Conservation (phyloP, 805 yeast species). For the Ogataea glucozyma region DNA sequence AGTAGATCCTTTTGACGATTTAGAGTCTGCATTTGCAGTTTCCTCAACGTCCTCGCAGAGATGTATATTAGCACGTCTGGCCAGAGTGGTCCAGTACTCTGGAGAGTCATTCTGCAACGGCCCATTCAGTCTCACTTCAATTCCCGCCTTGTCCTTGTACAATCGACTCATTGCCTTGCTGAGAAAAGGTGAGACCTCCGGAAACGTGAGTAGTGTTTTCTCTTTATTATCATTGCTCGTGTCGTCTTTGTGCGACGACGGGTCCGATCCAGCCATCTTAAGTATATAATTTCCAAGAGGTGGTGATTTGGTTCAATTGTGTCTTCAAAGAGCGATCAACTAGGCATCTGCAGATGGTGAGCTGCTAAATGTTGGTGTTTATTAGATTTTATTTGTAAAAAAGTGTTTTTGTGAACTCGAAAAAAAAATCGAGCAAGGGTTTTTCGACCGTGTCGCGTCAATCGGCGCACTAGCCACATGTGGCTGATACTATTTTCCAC, state of each 20-base stretch:
- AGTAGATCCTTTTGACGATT: neutral
- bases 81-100: slow-evolving; percentile 32
- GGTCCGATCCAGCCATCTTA: neutral
- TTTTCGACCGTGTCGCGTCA: slow-evolving; percentile 7
- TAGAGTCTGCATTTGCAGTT: neutral
- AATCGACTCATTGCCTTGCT: slow-evolving; percentile 26
- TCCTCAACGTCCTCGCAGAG: slow-evolving; percentile 3
- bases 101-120: slow-evolving; percentile 14
- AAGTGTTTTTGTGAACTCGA: neutral
- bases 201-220: slow-evolving; percentile 17
- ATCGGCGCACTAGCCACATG: slow-evolving; percentile 3
- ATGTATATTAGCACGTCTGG: slow-evolving; percentile 34
- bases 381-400: neutral
- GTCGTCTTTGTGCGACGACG: slow-evolving; percentile 1
- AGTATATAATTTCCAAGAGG: neutral
- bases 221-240: slow-evolving; percentile 1
- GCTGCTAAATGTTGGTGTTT: too few relatives aligned
- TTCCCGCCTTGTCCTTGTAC: slow-evolving; percentile 21
- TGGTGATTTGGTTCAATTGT: neutral
- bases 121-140: slow-evolving; percentile 19
- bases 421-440: neutral
- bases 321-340: too few relatives aligned
- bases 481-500: slow-evolving; percentile 1
- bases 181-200: slow-evolving; percentile 25
- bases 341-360: too few relatives aligned